These are phyloP conservation scores for Leishmania gerbilli DNA, from an alignment of 208 protist species.

Conservation along the genomic window DNA sequence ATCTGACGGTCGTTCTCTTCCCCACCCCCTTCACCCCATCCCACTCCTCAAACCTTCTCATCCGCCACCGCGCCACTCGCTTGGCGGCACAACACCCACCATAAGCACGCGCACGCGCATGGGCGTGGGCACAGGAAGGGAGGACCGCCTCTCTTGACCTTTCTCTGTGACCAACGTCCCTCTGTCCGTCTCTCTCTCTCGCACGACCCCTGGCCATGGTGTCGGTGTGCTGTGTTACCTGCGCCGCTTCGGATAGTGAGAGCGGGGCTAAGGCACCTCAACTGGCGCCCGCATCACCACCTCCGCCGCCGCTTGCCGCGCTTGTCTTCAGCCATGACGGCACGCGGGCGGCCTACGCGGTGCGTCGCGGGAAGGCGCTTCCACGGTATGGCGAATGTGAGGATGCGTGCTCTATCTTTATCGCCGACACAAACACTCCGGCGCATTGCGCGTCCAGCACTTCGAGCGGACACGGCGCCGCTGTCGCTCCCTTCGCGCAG, in stretches of 20 bases:
- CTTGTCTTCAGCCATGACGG: conserved; percentile 18
- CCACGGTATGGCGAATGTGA: conserved; percentile 6
- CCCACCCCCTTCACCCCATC: neutral
- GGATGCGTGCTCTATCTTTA: conserved; percentile 11
- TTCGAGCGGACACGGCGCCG: neutral
- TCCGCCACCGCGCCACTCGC: neutral
- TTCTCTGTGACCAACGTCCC: neutral
- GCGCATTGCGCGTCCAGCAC: neutral
- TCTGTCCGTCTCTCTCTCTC: neutral
- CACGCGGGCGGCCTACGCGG: conserved; percentile 18
- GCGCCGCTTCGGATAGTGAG: neutral
- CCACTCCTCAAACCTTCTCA: neutral
- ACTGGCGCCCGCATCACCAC: neutral
- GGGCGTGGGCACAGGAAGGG: neutral
- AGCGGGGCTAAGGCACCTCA: neutral
- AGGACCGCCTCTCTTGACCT: neutral
- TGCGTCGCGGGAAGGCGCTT: conserved; percentile 9
- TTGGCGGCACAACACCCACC: neutral
- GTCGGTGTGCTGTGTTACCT: conserved; percentile 1
- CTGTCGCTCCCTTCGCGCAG: conserved; percentile 1
- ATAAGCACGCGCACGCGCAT: neutral
- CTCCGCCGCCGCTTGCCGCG: conserved; percentile 7
- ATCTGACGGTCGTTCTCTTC: neutral
- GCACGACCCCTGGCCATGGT: neutral
- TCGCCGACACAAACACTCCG: neutral